phyloP scores from a whole-genome alignment of 306 rosid species.

The Cucurbita ficifolia region DNA sequence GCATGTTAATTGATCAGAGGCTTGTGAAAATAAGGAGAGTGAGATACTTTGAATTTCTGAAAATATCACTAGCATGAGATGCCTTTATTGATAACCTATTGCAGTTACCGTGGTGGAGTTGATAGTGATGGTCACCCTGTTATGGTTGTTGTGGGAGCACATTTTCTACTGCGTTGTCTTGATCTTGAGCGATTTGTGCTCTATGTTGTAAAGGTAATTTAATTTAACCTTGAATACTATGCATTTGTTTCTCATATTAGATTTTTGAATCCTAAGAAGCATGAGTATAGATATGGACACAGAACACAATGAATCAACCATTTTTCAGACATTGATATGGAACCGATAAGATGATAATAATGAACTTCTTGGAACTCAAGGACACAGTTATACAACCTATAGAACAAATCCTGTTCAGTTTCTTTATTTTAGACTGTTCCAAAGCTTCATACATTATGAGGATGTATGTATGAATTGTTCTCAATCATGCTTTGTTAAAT shows the following conservation, averaged over 20 bases:
- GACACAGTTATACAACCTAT: background rate
- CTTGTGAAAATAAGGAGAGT: background rate
- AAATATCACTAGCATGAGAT: background rate
- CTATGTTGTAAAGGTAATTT: slow-evolving; percentile 63
- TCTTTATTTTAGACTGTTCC: background rate
- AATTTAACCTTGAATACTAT: slow-evolving; percentile 10
- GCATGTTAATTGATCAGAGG: background rate
- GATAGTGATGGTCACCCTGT: slow-evolving; percentile 92
- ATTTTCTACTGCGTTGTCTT: slow-evolving; percentile 86
- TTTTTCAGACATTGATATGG: background rate
- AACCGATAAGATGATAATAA: background rate
- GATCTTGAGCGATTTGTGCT: slow-evolving; percentile 89
- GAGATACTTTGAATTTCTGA: background rate
- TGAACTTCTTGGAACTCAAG: background rate
- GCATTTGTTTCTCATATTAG: background rate
- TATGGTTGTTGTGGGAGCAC: slow-evolving; percentile 97
- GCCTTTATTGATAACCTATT: background rate
- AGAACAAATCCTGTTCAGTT: background rate
- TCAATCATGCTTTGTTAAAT: background rate
- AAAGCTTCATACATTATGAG: background rate
- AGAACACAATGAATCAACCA: background rate
- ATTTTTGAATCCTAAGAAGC: background rate
- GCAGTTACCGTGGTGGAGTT: slow-evolving; percentile 95
- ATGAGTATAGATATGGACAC: background rate
- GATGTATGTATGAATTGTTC: background rate